These are phyloP conservation scores for Chrysosporium keratinophilum DNA, from an alignment of 2,329 filamentous ascomycete genomes.

Conservation along the genomic window DNA sequence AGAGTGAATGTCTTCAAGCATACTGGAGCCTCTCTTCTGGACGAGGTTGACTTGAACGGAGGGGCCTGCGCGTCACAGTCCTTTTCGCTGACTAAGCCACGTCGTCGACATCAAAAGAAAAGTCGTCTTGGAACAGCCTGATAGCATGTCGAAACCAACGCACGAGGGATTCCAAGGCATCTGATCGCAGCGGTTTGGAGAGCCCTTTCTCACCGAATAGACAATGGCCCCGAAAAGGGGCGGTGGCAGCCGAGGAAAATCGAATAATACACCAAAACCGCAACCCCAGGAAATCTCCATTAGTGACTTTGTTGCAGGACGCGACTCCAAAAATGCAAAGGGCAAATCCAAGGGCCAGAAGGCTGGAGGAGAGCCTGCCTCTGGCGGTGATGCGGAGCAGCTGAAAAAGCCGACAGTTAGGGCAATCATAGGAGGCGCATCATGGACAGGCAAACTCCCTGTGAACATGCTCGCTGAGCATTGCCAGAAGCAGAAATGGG, in stretches of 20 bases:
- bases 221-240: conserved; percentile 36
- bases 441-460: conserved; percentile 94
- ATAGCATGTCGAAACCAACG: too few relatives aligned
- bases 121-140: neutral
- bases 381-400: conserved; percentile 31
- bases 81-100: neutral
- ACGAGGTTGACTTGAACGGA: too few relatives aligned
- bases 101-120: neutral
- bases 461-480: conserved; percentile 89
- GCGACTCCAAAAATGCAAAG: conserved; percentile 28
- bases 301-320: conserved; percentile 16
- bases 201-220: neutral
- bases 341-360: conserved; percentile 14
- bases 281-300: conserved; percentile 21
- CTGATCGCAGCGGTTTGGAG: neutral
- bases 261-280: conserved; percentile 34
- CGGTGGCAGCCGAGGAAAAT: conserved; percentile 29
- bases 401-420: conserved; percentile 52
- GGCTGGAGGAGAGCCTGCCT: conserved; percentile 21
- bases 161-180: neutral
- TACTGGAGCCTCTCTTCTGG: too few relatives aligned
- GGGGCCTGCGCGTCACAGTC: too few relatives aligned
- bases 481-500: conserved; percentile 93
- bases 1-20: too few relatives aligned
- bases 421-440: conserved; percentile 84